phyloP scores from a whole-genome alignment of 2,329 filamentous ascomycete genomes.

The Hymenoscyphus fraxineus region DNA sequence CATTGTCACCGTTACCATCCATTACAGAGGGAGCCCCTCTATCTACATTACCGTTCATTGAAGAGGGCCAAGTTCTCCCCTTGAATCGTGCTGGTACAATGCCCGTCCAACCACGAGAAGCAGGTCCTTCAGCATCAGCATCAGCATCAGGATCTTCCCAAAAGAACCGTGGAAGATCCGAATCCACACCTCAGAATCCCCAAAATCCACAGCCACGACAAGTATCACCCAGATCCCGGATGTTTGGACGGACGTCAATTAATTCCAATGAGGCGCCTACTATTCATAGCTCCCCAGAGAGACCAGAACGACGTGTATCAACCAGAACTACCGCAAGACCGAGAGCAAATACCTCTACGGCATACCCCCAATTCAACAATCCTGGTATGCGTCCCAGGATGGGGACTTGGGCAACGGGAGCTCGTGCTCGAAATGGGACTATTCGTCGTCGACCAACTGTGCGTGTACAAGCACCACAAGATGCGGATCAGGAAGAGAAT shows the following conservation, averaged over 20 bases:
- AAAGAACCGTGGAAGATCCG: slow-evolving; percentile 17
- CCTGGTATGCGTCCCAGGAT: slow-evolving; percentile 15
- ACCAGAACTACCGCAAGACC: slow-evolving; percentile 10
- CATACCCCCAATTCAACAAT: slow-evolving; percentile 10
- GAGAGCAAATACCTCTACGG: slow-evolving; percentile 16
- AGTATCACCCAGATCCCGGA: slow-evolving; percentile 19
- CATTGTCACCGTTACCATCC: slow-evolving; percentile 4
- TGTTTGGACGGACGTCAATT: slow-evolving; percentile 12
- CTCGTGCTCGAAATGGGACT: slow-evolving; percentile 12
- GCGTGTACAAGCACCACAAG: slow-evolving; percentile 3
- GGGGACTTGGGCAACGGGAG: slow-evolving; percentile 17
- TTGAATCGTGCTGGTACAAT: slow-evolving; percentile 17
- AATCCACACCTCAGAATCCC: slow-evolving; percentile 14
- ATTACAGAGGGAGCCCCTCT: slow-evolving; percentile 12
- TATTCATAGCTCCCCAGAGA: slow-evolving; percentile 10
- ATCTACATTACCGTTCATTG: slow-evolving; percentile 8
- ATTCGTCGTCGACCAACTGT: slow-evolving; percentile 19
- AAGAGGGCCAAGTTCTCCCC: slow-evolving; percentile 10
- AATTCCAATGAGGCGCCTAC: neutral
- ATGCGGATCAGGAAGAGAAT: neutral
- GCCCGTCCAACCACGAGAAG: slow-evolving; percentile 5
- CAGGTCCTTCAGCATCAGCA: neutral
- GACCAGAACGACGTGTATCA: slow-evolving; percentile 12
- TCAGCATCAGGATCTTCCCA: slow-evolving; percentile 9
- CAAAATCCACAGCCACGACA: slow-evolving; percentile 9